phyloP scores from a whole-genome alignment of 495 filamentous ascomycete species.

The Astrocystis sublimbata region DNA sequence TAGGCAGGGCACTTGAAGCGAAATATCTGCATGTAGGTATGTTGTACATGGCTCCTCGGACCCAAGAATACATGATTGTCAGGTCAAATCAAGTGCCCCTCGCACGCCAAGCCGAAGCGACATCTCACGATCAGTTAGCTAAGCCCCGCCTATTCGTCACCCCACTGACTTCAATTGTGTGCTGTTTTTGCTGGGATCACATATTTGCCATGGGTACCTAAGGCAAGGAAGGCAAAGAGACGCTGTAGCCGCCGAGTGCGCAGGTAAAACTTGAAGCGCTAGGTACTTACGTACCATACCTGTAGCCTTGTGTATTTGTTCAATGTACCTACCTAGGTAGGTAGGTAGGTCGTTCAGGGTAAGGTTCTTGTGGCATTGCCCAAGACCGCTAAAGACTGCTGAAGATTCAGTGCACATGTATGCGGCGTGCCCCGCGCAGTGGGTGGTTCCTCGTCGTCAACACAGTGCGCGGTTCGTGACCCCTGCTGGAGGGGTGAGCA shows the following conservation, averaged over 20 bases:
- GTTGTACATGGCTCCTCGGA: constrained; percentile 12
- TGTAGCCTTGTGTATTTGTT: neutral
- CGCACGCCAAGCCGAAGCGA: constrained; percentile 4
- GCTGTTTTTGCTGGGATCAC: neutral
- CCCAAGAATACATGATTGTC: neutral
- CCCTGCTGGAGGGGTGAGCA: too few relatives aligned
- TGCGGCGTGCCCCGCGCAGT: neutral
- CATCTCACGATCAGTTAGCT: constrained; percentile 12
- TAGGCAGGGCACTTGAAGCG: neutral
- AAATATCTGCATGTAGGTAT: constrained; percentile 15
- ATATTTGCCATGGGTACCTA: neutral
- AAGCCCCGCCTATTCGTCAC: constrained; percentile 20
- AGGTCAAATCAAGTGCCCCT: constrained; percentile 7
- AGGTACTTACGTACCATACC: neutral
- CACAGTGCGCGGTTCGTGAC: constrained; percentile 6
- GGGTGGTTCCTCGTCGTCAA: neutral
- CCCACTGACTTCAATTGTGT: constrained; percentile 3
- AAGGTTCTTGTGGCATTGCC: too few relatives aligned
- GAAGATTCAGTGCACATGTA: neutral
- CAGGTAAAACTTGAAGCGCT: too few relatives aligned
- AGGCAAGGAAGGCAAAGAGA: too few relatives aligned
- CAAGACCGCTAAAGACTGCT: too few relatives aligned
- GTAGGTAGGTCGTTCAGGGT: neutral
- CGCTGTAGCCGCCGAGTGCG: neutral
- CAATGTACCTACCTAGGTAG: neutral